Base-by-base conservation (phyloP, 495 filamentous ascomycete species). In the Penicillium simplicissimum region DNA sequence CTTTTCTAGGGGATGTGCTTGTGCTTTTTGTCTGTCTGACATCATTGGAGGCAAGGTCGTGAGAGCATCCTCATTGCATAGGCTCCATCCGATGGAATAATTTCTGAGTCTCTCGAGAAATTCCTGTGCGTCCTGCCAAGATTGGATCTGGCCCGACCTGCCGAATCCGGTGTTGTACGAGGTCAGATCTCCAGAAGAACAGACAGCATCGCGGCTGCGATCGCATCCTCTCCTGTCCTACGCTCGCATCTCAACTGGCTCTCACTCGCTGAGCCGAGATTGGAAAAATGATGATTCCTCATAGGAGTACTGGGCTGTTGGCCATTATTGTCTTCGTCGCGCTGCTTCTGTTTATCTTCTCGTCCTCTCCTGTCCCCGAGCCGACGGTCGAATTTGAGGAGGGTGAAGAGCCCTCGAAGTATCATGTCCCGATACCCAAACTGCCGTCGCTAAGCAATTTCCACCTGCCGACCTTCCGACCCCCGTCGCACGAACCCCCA, bases 401-500 rank as follows among this genome's bases (percentile, higher is more conserved):
- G 59, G 61, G 63, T 36, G 58, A 73, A 52, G 65, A 66, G 10
- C 61, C 69, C 15, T 66, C 69, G 60, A 79, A 75, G 42, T 72
- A 69, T 66, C 59, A 45, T 45, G 56, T 81, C 31, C 74, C 76
- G 45, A 70, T 59, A 52, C 77, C 80, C 25, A 77, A 79, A 45
- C 67, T 83, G 9, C 77, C 79, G 42, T 77, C 74, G 11, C 48
- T 79, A 38, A 70, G 65, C 56, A 63, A 74, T 53, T 56, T 78
- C 37, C 71, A 73, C 56, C 60, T 79, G 1, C 78, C 78, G 8
- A 71, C 74, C 0, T 95, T 93, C 70, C 82, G 83, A 53, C 84
- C 84, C 37, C 81, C 87, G 33, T 82, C 87, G n/a, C 92, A 96
- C 72, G 83, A 86, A 60, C 90, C 92, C 0, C 87, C 88, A 23